Percentiles rank a stretch among this genome's conserved stretches.
phyloP scores from a whole-genome alignment of 2,329 filamentous ascomycete genomes.

The Colletotrichum karsti region DNA sequence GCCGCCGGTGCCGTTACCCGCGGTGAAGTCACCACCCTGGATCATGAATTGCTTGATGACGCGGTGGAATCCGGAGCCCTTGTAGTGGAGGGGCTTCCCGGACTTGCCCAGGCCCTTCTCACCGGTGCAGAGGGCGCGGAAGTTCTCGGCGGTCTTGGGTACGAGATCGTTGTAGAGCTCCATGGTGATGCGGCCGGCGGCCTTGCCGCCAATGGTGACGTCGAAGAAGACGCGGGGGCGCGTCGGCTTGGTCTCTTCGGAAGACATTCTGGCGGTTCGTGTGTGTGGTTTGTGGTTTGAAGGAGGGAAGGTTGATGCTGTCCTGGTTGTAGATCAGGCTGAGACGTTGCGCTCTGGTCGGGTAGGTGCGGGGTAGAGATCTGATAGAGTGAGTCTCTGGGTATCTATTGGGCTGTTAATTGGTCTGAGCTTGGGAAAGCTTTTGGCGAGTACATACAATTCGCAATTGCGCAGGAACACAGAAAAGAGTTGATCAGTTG shows the following conservation, averaged over 20 bases:
- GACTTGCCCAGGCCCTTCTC: constrained; percentile 87
- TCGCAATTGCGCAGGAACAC: not conserved
- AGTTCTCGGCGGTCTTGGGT: constrained; percentile 96
- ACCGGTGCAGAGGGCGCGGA: constrained; percentile 91
- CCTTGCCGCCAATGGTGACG: constrained; percentile 79
- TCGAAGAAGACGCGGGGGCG: constrained; percentile 93
- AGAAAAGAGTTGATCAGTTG: not conserved
- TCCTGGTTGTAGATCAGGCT: not conserved
- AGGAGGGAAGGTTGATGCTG: not conserved
- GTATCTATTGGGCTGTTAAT: constrained; percentile 3
- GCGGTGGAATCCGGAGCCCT: constrained; percentile 91
- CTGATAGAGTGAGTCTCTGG: not conserved
- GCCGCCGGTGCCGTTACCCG: constrained; percentile 91
- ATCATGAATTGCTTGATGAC: constrained; percentile 99
- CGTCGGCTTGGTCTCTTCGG: constrained; percentile 49
- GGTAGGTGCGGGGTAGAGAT: not conserved
- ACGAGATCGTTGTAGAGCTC: constrained; percentile 83
- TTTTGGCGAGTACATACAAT: not conserved
- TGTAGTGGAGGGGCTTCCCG: constrained; percentile 91
- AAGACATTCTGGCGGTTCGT: constrained; percentile 14
- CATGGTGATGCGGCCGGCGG: constrained; percentile 83
- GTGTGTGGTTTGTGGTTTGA: not conserved
- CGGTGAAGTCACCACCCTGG: constrained; percentile 96
- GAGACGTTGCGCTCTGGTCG: constrained; percentile 43
- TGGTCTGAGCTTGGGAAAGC: not conserved